Base-by-base conservation (phyloP, 2,329 filamentous ascomycete genomes). In the Biscogniauxia mediterranea region DNA sequence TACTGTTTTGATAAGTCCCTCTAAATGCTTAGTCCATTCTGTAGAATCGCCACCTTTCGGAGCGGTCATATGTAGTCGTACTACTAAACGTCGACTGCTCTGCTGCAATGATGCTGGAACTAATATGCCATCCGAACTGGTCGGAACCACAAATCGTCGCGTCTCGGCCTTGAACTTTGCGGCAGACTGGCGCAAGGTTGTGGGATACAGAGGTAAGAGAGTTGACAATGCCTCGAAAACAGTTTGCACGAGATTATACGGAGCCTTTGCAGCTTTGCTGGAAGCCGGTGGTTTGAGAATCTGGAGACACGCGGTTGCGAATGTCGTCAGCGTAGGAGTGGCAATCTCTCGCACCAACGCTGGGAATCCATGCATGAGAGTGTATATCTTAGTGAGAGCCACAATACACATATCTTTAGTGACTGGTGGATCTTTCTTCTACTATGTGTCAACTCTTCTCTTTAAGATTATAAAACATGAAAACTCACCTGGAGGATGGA, bases 271-370 rank as follows among this genome's bases (percentile, higher is more conserved):
- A 7, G 71, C 66, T 66, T 79, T 77, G 25, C 74, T 76, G 2
- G 79, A 74, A 2, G 71, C 64, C 0, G 78, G 74, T 0, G 77
- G 73, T 66, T 86, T 81, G 71, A 85, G 77, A 52, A 94, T 80
- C 69, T 89, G 87, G 52, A 97, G 76, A 68, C 90, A 92, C 2
- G 89, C 82, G 0, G 85, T 87, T 53, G 93, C 83, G 70, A 94
- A 96, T 1, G 84, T 79, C 1, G 91, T 87, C 20, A 97, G 79
- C 2, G 87, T 91, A 2, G 92, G 92, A 0, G 93, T 96, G 0
- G 91, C 93, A 63, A 97, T 91, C 73, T 97, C 93, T 68, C 94
- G 85, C 52, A 94, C 82, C 57, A 97, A 81, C 8, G 92, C 95
- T 62, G 90, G 91, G 71, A 93, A 93, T 46, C 89, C 86, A 71